phyloP scores from a whole-genome alignment of 768 basidiomycete species.

The Leccinum variicolor region DNA sequence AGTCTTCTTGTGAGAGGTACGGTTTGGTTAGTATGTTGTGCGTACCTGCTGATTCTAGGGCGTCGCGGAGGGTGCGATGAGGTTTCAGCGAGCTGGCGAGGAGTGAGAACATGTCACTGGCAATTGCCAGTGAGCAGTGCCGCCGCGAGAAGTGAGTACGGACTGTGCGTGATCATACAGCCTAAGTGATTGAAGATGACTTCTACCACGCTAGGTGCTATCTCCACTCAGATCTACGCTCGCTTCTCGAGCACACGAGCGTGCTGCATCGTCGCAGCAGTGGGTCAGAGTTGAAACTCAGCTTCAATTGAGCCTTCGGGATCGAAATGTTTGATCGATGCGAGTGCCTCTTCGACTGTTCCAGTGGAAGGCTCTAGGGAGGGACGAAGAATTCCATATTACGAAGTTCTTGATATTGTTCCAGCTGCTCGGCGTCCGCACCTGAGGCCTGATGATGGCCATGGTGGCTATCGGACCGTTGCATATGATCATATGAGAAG shows the following conservation, averaged over 20 bases:
- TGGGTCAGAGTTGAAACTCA: too few relatives aligned
- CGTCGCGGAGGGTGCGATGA: slow-evolving; percentile 66
- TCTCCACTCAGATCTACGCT: too few relatives aligned
- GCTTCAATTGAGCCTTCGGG: too few relatives aligned
- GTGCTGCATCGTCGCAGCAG: too few relatives aligned
- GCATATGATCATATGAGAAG: background rate
- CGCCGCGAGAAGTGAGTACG: slow-evolving; percentile 64
- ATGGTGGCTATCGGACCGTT: background rate
- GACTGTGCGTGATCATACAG: slow-evolving; percentile 56
- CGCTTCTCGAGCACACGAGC: too few relatives aligned
- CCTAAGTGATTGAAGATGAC: too few relatives aligned
- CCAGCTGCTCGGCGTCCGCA: background rate
- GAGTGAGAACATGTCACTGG: slow-evolving; percentile 61
- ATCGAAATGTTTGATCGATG: background rate
- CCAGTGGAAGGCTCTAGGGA: background rate
- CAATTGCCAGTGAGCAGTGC: slow-evolving; percentile 72
- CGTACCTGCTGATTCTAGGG: slow-evolving; percentile 66
- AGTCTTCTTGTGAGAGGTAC: slow-evolving; percentile 88
- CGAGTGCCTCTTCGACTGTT: background rate
- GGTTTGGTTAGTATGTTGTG: slow-evolving; percentile 59
- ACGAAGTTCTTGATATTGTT: background rate
- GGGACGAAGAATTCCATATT: background rate
- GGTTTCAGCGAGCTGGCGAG: slow-evolving; percentile 60
- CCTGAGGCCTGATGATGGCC: background rate
- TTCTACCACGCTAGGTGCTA: too few relatives aligned